phyloP scores from a whole-genome alignment of 2,329 filamentous ascomycete genomes.

The Bretziella fagacearum region DNA sequence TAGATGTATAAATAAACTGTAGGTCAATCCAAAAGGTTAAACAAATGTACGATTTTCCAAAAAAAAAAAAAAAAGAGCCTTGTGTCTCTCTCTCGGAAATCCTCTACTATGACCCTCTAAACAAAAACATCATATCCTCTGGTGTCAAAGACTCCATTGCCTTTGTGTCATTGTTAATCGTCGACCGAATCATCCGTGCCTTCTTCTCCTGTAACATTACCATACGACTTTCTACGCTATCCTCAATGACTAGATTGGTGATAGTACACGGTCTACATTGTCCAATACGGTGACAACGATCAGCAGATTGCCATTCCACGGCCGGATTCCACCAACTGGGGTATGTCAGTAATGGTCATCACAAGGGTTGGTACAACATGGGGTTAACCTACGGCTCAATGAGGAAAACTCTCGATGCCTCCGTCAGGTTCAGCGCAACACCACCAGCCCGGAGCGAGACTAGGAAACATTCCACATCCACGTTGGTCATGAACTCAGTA shows the following conservation, averaged over 20 bases:
- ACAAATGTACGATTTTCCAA: background rate
- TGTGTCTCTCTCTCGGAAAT: background rate
- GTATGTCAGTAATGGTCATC: conserved; percentile 7
- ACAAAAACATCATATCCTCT: conserved; percentile 91
- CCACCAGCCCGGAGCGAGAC: conserved; percentile 93
- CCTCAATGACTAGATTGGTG: conserved; percentile 86
- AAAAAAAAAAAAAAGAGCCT: background rate
- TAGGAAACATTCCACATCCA: conserved; percentile 86
- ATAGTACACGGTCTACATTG: conserved; percentile 89
- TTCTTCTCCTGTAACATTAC: conserved; percentile 97
- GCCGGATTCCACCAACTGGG: conserved; percentile 96
- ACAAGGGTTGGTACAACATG: background rate
- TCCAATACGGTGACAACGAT: conserved; percentile 85
- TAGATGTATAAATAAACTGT: background rate
- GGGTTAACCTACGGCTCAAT: conserved; percentile 63
- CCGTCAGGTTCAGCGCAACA: conserved; percentile 86
- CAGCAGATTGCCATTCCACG: conserved; percentile 97
- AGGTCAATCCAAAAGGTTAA: background rate
- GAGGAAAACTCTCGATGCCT: conserved; percentile 89
- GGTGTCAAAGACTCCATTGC: conserved; percentile 83
- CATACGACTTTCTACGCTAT: conserved; percentile 92
- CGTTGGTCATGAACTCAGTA: conserved; percentile 89
- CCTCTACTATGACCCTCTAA: conserved; percentile 24
- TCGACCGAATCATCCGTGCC: conserved; percentile 92
- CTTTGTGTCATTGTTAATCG: conserved; percentile 81